Conservation (phyloP, 768 basidiomycete species). For the Agrocybe praecox region DNA sequence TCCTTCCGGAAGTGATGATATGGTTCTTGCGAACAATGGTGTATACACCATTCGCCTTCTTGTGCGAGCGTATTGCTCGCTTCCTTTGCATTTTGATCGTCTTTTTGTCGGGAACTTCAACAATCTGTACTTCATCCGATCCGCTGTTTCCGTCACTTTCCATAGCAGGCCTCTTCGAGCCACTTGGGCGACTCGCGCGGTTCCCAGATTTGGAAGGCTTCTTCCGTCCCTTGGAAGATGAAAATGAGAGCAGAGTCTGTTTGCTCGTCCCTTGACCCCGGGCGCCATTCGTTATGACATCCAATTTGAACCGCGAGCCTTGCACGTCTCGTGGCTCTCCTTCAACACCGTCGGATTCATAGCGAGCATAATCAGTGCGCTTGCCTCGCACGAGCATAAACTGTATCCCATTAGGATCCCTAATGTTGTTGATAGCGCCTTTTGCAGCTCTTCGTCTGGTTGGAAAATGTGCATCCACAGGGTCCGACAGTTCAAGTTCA, state of each 20-base stretch:
- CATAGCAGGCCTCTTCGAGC: neutral
- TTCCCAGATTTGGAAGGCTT: neutral
- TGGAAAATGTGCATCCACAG: neutral
- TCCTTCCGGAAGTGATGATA: slow-evolving; percentile 39
- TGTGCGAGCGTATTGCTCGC: slow-evolving; percentile 21
- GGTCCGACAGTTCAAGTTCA: neutral
- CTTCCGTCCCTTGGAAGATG: neutral
- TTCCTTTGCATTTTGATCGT: slow-evolving; percentile 29
- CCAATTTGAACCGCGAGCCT: slow-evolving; percentile 18
- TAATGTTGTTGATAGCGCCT: neutral
- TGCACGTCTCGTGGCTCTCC: slow-evolving; percentile 6
- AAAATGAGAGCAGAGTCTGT: slow-evolving; percentile 40
- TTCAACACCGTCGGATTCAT: neutral
- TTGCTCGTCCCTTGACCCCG: slow-evolving; percentile 27
- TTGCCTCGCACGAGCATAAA: neutral
- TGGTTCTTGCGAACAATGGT: slow-evolving; percentile 38
- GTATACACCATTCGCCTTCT: slow-evolving; percentile 28
- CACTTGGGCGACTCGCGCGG: neutral
- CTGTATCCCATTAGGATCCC: neutral
- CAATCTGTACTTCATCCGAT: slow-evolving; percentile 43
- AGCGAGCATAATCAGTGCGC: neutral
- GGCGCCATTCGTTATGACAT: neutral
- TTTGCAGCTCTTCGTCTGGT: neutral
- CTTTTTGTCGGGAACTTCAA: slow-evolving; percentile 7
- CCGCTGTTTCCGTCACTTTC: slow-evolving; percentile 40